phyloP scores from a whole-genome alignment of 106 monocot species.

The Dactylorhiza incarnata region DNA sequence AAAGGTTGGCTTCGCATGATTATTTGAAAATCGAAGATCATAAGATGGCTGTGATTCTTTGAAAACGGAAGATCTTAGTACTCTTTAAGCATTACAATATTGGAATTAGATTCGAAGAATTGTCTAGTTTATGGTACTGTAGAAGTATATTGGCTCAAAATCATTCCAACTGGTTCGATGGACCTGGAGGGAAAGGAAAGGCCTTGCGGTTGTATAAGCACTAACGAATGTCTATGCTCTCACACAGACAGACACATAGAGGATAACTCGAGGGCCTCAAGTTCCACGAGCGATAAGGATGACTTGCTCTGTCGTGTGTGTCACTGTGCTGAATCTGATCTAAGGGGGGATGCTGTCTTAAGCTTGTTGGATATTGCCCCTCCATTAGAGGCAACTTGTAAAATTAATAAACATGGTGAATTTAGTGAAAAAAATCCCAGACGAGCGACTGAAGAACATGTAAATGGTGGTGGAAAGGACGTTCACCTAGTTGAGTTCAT shows the following conservation, averaged over 20 bases:
- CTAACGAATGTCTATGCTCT: neutral
- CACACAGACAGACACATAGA: slow-evolving; percentile 1
- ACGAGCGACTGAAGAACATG: slow-evolving; percentile 11
- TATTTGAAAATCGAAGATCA: neutral
- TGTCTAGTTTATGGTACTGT: neutral
- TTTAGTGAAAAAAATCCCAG: slow-evolving; percentile 10
- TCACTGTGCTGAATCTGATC: slow-evolving; percentile 80
- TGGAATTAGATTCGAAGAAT: neutral
- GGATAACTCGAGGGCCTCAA: slow-evolving; percentile 9
- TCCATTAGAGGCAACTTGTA: slow-evolving; percentile 28
- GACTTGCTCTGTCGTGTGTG: slow-evolving; percentile 77
- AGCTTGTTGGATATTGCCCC: slow-evolving; percentile 68
- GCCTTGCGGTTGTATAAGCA: neutral
- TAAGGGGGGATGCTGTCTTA: slow-evolving; percentile 61
- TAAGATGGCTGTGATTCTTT: neutral
- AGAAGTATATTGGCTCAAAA: slow-evolving; percentile 1
- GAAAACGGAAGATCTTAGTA: neutral
- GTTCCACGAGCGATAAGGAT: slow-evolving; percentile 25
- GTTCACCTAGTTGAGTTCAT: slow-evolving; percentile 53
- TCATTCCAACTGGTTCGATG: slow-evolving; percentile 7
- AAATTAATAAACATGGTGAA: slow-evolving; percentile 11
- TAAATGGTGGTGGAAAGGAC: slow-evolving; percentile 1
- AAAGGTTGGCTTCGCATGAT: neutral
- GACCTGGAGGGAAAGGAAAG: slow-evolving; percentile 12
- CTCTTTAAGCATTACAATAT: neutral